These are phyloP conservation scores for Prillingera fragicola DNA, from an alignment of 1,284 basidiomycete species.

Conservation along the genomic window DNA sequence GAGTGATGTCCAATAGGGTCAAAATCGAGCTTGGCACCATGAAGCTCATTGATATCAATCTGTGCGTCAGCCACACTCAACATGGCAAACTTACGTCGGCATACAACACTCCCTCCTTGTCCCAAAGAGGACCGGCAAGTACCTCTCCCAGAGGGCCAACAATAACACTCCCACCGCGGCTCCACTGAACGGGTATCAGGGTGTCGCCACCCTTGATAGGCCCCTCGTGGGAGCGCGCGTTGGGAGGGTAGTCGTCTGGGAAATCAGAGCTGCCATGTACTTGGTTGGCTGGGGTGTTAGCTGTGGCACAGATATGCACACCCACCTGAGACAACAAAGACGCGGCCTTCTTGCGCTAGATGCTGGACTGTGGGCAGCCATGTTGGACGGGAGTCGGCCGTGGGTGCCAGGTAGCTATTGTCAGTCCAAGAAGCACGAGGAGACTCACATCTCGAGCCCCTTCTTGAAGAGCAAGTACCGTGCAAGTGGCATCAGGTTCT, in stretches of 20 bases:
- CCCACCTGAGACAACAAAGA: conserved; percentile 61
- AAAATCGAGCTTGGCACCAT: conserved; percentile 66
- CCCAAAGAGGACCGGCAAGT: conserved; percentile 62
- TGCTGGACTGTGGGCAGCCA: conserved; percentile 66
- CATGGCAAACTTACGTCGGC: conserved; percentile 47
- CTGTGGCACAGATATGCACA: too few relatives aligned
- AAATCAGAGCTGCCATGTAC: conserved; percentile 29
- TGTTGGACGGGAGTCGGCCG: conserved; percentile 59
- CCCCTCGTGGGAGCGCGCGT: conserved; percentile 2
- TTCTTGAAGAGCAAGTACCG: conserved; percentile 41
- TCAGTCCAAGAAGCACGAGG: background rate
- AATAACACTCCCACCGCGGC: conserved; percentile 61
- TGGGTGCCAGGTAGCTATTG: conserved; percentile 45
- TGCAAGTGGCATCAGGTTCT: conserved; percentile 68
- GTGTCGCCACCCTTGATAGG: conserved; percentile 10
- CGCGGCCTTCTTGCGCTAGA: conserved; percentile 69
- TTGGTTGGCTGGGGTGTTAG: conserved; percentile 22
- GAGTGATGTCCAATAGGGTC: conserved; percentile 67
- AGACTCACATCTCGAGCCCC: conserved; percentile 33
- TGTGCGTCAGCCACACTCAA: conserved; percentile 26
- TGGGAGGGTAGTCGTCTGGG: conserved; percentile 28
- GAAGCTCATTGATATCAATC: conserved; percentile 58
- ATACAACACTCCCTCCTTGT: conserved; percentile 59
- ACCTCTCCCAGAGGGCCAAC: conserved; percentile 62
- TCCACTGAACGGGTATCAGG: conserved; percentile 21